Percentiles rank a stretch among this genome's conserved stretches.
Evolutionary conservation across 2,329 filamentous ascomycete genomes (phyloP).

Genomic region (Colletotrichum agaves): DNA sequence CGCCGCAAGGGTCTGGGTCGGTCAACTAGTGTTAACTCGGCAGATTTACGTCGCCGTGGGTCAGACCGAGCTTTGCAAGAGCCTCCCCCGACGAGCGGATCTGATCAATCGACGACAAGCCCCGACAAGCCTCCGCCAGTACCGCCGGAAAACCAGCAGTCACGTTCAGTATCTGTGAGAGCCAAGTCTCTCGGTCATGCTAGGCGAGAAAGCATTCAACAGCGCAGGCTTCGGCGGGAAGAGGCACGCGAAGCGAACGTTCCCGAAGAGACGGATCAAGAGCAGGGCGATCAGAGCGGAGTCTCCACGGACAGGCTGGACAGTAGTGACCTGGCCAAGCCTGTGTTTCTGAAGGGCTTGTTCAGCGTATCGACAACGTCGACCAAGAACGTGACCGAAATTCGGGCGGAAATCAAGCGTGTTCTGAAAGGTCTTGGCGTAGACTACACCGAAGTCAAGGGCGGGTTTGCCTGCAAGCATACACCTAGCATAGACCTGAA

Average conservation of each 20-base stretch:
- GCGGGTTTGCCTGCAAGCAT: slow-evolving; percentile 91
- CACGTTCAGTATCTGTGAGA: slow-evolving; percentile 73
- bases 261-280: slow-evolving; percentile 84
- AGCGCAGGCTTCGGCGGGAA: slow-evolving; percentile 79
- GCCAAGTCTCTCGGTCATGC: slow-evolving; percentile 92
- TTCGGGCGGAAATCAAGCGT: slow-evolving; percentile 88
- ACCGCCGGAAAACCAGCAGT: slow-evolving; percentile 61
- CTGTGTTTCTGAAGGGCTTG: slow-evolving; percentile 93
- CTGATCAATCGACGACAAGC: slow-evolving; percentile 76
- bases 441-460: slow-evolving; percentile 92
- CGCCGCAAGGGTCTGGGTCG: slow-evolving; percentile 79
- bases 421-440: slow-evolving; percentile 89
- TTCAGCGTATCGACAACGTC: slow-evolving; percentile 98
- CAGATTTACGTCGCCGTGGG: slow-evolving; percentile 77
- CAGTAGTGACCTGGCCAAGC: slow-evolving; percentile 85
- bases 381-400: slow-evolving; percentile 86
- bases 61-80: slow-evolving; percentile 65
- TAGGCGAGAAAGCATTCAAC: slow-evolving; percentile 91
- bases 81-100: slow-evolving; percentile 80
- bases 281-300: slow-evolving; percentile 68
- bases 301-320: slow-evolving; percentile 70
- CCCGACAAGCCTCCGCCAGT: slow-evolving; percentile 63
- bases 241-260: slow-evolving; percentile 80
- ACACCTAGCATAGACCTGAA: slow-evolving; percentile 89
- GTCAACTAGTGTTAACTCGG: slow-evolving; percentile 92